Conservation (phyloP, 495 filamentous ascomycete species). For the Penicillium steckii region DNA sequence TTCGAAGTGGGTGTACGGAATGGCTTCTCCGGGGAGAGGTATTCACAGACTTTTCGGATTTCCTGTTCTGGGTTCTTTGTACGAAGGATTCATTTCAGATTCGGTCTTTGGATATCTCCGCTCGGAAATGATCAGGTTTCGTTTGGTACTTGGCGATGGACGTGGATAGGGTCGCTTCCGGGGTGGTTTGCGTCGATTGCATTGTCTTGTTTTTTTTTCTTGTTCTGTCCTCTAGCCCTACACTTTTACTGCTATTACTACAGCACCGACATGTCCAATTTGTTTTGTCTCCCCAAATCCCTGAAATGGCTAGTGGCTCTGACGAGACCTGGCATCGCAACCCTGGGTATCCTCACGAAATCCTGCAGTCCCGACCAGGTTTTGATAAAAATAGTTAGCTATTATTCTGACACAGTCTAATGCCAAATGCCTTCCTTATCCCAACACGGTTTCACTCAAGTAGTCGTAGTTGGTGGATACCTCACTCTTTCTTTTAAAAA, state of each 20-base stretch:
- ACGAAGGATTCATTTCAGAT: slow-evolving; percentile 8
- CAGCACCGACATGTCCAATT: background rate
- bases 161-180: slow-evolving; percentile 53
- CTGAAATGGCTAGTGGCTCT: background rate
- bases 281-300: background rate
- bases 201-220: slow-evolving; percentile 17
- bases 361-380: background rate
- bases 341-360: background rate
- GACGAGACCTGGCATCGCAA: background rate
- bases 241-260: slow-evolving; percentile 2
- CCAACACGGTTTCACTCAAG: background rate
- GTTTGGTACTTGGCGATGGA: slow-evolving; percentile 46
- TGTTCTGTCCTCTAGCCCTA: slow-evolving; percentile 10
- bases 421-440: background rate
- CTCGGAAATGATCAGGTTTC: slow-evolving; percentile 9
- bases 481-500: background rate
- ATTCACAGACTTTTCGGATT: slow-evolving; percentile 9
- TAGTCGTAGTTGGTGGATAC: background rate
- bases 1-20: slow-evolving; percentile 5
- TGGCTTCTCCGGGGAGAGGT: slow-evolving; percentile 3
- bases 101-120: background rate
- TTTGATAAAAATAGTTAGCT: background rate
- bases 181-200: slow-evolving; percentile 50
- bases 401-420: background rate
- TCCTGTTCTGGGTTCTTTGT: slow-evolving; percentile 10